Evolutionary conservation across 768 basidiomycete species (phyloP), one percentile per base, ranked within the genome.

Genomic region (Holtermanniella nyarrowii): DNA sequence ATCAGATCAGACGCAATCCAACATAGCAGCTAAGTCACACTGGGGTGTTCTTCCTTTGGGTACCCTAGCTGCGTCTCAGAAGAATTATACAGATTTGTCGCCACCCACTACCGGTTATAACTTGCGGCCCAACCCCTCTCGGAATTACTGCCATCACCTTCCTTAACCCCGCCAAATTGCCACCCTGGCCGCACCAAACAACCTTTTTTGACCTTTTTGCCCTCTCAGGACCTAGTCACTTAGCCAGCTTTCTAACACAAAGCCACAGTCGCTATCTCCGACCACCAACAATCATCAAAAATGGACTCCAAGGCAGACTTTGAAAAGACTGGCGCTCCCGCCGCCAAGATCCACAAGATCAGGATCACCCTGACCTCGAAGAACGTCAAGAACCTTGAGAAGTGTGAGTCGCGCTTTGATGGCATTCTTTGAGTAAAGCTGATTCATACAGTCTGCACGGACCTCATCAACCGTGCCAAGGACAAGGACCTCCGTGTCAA

Each of bases 401-500:
- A 96, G 77, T 96, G 93, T 96, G 59, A 55, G 78, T 74, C 22
- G 27, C 5, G 1, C 31, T 13, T 7, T 16, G 31, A 37, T 16
- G 7, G 16, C 10, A 7, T 7, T 7, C 16, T 7, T 7, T 16
- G 31, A 5, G 5, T 44, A 4, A 22, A 14, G 40, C 18, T 22
- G 5, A 2, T 37, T 20, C 26, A 25, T 22, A 18, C 62, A 99
- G 93, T 99, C 82, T 96, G 87, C 55, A 74, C 77, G 54, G 95
- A 97, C 74, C 81, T 99, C 72, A 87, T 99, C 76, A 90, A 90
- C 82, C 83, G 93, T 56, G 93, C 95, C 65, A 97, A 97, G 80
- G 93, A 97, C 81, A 91, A 91, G 80, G 88, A 96, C 75, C 88
- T 99, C 71, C 87, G 86, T 57, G 95, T 97, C 74, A 96, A 95